Conservation (phyloP, 2,329 filamentous ascomycete species). For the Rhinocladiella mackenziei region DNA sequence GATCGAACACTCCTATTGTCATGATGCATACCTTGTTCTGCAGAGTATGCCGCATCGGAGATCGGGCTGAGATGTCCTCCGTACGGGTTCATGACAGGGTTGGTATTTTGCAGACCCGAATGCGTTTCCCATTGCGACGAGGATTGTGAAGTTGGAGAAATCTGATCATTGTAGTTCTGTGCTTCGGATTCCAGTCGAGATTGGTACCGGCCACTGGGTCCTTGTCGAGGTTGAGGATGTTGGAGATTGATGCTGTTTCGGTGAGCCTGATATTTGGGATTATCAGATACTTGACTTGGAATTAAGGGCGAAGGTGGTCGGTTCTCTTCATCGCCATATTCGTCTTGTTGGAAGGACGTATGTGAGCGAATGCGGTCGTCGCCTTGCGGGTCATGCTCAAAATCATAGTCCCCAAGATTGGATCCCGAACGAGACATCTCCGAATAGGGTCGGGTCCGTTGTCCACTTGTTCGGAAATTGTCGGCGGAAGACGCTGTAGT, state of each 20-base stretch:
- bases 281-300: conserved; percentile 53
- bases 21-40: conserved; percentile 25
- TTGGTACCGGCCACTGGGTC: conserved; percentile 59
- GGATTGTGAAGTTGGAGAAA: conserved; percentile 38
- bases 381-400: conserved; percentile 45
- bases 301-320: conserved; percentile 59
- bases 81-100: conserved; percentile 24
- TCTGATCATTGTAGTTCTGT: conserved; percentile 45
- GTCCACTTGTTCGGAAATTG: conserved; percentile 64
- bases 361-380: conserved; percentile 45
- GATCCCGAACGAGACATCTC: conserved; percentile 72
- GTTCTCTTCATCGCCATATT: conserved; percentile 38
- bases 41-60: conserved; percentile 46
- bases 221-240: conserved; percentile 61
- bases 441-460: conserved; percentile 54
- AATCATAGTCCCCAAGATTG: conserved; percentile 64
- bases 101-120: conserved; percentile 12
- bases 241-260: conserved; percentile 61
- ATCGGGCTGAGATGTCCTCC: conserved; percentile 44
- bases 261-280: conserved; percentile 63
- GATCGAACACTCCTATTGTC: conserved; percentile 26
- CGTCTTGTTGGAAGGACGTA: conserved; percentile 39
- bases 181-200: conserved; percentile 59
- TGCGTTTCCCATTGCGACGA: conserved; percentile 42
- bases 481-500: conserved; percentile 86